Base-by-base conservation (phyloP, 345 rosid genomes). In the Kandelia obovata region DNA sequence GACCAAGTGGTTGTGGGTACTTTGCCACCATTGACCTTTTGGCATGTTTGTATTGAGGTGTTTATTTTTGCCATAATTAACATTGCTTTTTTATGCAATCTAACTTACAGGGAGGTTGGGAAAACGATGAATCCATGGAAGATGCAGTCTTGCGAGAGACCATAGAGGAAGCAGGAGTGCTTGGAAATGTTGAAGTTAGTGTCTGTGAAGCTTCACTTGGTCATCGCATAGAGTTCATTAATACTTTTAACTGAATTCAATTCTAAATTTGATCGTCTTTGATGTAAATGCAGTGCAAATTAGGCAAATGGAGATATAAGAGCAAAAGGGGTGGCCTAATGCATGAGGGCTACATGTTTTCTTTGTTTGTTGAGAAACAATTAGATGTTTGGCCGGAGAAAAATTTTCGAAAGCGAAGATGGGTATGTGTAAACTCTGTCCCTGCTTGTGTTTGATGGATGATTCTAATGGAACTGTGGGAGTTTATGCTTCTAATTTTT, bases 151-250 rank as follows among this genome's bases (percentile, higher is more conserved):
- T 64, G 26, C 65, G 91, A 66, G 91, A 87, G 69, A 84, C 91
- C 0, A 58, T 72, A 0, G 91, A 87, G 61, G 91, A 87, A 81
- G 88, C 89, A 19, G 91, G 91, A 69, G 87, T 87, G 0, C 58
- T 82, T 5, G 91, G 91, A 7, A 17, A 32, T 15, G 74, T 87
- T 8, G 86, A 78, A 66, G 83, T 77, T 20, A 68, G 81, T 73
- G 51, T 64, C 10, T 46, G 20, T 16, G 11, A 5, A 6, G 58
- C 20, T 1, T 23, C 59, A 8, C 27, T 21, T 25, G 23, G 2
- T 11, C 26, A 11, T 25, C 10, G 26, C 31, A 56, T 56, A 25
- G 31, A 56, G 17, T 43, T 43, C 17, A 43, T 3, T 43, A 43
- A 43, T 43, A 43, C 5, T 43, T 43, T 13, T 43, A 15, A 11